Evolutionary conservation across 495 filamentous ascomycete genomes (phyloP).

Genomic region (Jackrogersella minutella): DNA sequence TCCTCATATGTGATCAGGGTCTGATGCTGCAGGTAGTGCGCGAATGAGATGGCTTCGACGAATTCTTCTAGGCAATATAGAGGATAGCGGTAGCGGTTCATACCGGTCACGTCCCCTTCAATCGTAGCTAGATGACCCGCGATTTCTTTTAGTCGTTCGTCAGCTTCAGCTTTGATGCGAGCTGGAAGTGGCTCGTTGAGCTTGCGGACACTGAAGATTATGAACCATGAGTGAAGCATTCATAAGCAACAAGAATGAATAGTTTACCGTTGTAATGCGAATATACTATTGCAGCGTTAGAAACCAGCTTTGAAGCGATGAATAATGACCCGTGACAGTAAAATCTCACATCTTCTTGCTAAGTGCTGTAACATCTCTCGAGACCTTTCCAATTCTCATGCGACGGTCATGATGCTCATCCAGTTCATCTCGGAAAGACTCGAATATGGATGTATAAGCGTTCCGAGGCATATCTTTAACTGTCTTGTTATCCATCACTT

Average conservation of each 20-base stretch:
- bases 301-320: background rate
- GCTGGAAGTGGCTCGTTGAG: slow-evolving; percentile 69
- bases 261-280: slow-evolving; percentile 84
- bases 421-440: slow-evolving; percentile 81
- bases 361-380: slow-evolving; percentile 86
- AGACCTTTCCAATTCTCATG: slow-evolving; percentile 86
- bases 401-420: slow-evolving; percentile 95
- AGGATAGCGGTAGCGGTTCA: slow-evolving; percentile 88
- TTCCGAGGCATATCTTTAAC: slow-evolving; percentile 50
- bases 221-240: background rate
- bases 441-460: slow-evolving; percentile 79
- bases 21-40: slow-evolving; percentile 84
- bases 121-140: slow-evolving; percentile 69
- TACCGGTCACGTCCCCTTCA: slow-evolving; percentile 73
- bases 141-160: slow-evolving; percentile 72
- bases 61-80: slow-evolving; percentile 90
- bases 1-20: slow-evolving; percentile 72
- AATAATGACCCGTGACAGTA: background rate
- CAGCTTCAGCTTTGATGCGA: slow-evolving; percentile 69
- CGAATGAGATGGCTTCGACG: slow-evolving; percentile 84
- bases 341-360: slow-evolving; percentile 92
- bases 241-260: background rate
- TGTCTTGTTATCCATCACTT: slow-evolving; percentile 45
- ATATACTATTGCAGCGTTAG: slow-evolving; percentile 69
- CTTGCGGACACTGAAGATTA: slow-evolving; percentile 64